These are phyloP conservation scores for Artemisia argyi DNA, from an alignment of 129 eudicot species.

Conservation along the genomic window DNA sequence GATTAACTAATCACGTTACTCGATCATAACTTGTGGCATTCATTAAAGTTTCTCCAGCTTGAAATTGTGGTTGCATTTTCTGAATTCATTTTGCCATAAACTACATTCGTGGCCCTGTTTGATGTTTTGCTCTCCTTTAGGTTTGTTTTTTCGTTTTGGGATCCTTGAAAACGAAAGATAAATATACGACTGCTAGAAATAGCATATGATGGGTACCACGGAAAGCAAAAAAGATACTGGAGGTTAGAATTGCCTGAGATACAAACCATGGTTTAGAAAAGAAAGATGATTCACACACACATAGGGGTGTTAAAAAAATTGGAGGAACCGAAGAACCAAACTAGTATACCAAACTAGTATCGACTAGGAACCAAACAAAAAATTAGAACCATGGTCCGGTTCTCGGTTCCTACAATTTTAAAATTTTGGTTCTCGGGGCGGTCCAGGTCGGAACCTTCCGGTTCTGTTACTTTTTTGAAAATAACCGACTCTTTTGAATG, in stretches of 20 bases:
- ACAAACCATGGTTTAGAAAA: slow-evolving; percentile 10
- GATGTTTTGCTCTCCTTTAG: slow-evolving; percentile 8
- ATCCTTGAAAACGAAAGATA: slow-evolving; percentile 13
- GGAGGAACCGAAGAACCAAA: no score
- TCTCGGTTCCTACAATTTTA: no score
- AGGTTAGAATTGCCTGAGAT: not conserved
- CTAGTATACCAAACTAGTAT: no score
- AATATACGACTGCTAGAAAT: slow-evolving; percentile 12
- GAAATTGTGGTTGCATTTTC: slow-evolving; percentile 21
- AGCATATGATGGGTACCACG: slow-evolving; percentile 9
- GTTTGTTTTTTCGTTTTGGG: slow-evolving; percentile 9
- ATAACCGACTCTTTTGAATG: no score
- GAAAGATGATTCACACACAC: slow-evolving; percentile 17
- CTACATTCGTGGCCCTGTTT: slow-evolving; percentile 14
- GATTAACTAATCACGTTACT: slow-evolving; percentile 19
- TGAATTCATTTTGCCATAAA: not conserved
- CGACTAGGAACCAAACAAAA: no score
- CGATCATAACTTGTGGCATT: not conserved
- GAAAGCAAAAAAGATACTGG: not conserved
- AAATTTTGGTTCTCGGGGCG: no score
- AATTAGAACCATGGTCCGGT: no score
- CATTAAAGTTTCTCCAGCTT: slow-evolving; percentile 8
- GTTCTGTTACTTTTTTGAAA: no score
- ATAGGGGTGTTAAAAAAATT: no score
- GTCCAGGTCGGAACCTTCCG: no score